These are phyloP conservation scores for Fistulinella staudtii DNA, from an alignment of 1,284 basidiomycete species.

Conservation along the genomic window DNA sequence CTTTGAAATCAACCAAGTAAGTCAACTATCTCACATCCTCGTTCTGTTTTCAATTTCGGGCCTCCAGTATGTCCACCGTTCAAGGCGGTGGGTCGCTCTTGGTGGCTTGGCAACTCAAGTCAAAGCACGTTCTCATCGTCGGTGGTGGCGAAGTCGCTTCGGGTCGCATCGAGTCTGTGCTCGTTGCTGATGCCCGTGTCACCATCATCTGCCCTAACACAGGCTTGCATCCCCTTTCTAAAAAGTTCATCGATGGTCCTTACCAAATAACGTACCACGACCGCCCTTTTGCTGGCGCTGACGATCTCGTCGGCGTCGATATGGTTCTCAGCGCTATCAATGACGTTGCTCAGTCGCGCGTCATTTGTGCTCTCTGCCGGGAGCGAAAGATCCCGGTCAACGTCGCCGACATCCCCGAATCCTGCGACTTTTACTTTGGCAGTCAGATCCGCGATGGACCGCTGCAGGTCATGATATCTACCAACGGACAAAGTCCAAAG, in stretches of 20 bases:
- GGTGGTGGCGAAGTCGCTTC: conserved; percentile 89
- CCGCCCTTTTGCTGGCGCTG: conserved; percentile 56
- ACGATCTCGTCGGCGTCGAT: conserved; percentile 65
- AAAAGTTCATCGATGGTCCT: conserved; percentile 48
- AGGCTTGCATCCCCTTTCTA: conserved; percentile 60
- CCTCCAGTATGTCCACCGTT: conserved; percentile 11
- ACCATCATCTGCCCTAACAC: conserved; percentile 59
- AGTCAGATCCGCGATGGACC: conserved; percentile 89
- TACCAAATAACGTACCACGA: conserved; percentile 69
- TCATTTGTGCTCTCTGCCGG: conserved; percentile 73
- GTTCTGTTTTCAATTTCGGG: neutral
- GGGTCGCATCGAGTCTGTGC: conserved; percentile 69
- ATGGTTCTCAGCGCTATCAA: conserved; percentile 97
- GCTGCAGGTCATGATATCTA: conserved; percentile 94
- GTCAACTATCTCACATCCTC: too few relatives aligned
- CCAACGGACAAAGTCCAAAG: conserved; percentile 91
- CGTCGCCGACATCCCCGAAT: conserved; percentile 92
- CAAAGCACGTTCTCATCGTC: conserved; percentile 77
- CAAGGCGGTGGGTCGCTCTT: conserved; percentile 67
- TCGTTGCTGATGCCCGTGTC: conserved; percentile 59
- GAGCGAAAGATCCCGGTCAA: conserved; percentile 81
- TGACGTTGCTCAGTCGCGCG: conserved; percentile 67
- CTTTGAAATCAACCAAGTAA: too few relatives aligned
- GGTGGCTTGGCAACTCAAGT: conserved; percentile 84
- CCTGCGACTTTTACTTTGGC: conserved; percentile 99